Conservation (phyloP, 441 rosid species). For the Rhodomyrtus psidioides region DNA sequence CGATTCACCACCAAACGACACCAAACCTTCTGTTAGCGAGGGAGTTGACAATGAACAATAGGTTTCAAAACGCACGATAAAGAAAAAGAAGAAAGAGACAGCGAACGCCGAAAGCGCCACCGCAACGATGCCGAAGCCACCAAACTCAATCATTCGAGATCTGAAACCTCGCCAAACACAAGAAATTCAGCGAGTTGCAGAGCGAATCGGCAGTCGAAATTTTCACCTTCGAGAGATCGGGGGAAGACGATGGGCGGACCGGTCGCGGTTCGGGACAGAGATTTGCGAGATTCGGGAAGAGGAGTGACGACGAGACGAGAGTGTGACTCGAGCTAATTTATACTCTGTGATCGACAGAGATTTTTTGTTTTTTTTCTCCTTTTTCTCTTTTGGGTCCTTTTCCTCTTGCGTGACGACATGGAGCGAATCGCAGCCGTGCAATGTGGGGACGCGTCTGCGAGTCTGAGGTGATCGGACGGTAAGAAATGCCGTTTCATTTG, state of each 20-base stretch:
- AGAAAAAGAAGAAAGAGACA: not conserved
- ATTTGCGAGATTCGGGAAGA: not conserved
- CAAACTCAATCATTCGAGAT: not conserved
- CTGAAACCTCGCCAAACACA: not conserved
- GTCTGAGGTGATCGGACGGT: not conserved
- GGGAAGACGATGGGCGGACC: not conserved
- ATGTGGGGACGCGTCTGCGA: not conserved
- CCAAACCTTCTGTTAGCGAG: not conserved
- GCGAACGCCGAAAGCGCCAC: not conserved
- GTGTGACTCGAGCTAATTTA: not conserved
- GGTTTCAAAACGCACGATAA: not conserved
- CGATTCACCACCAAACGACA: not conserved
- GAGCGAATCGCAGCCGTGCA: not conserved
- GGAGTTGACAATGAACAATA: not conserved
- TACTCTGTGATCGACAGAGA: not conserved
- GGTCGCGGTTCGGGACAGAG: not conserved
- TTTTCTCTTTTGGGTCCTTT: not conserved
- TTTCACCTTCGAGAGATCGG: not conserved
- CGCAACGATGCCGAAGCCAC: not conserved
- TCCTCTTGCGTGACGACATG: not conserved
- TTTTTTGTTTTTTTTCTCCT: accelerated
- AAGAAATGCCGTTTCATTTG: not conserved
- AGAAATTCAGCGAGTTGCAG: not conserved
- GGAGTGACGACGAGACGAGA: not conserved
- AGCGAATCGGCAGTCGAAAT: not conserved